Evolutionary conservation across 192 early-diverging fungal species (phyloP).

Genomic region (Linnemannia exigua): DNA sequence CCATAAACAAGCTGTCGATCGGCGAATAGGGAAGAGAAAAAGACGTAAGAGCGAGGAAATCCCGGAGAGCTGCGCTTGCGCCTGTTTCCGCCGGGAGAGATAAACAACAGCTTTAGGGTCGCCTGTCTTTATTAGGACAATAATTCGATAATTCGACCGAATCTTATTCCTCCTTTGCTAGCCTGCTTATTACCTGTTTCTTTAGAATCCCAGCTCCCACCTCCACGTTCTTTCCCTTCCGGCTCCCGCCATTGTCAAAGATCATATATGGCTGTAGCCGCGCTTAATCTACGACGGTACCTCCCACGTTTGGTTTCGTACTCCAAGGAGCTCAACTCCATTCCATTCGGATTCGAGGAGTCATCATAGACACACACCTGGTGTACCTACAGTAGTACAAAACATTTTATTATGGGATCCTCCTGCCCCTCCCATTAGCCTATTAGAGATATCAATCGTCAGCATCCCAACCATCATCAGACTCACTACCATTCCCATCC

Average conservation of each 20-base stretch:
- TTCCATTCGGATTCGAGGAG: too few relatives aligned
- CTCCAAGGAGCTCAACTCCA: too few relatives aligned
- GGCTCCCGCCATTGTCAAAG: too few relatives aligned
- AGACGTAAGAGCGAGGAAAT: not conserved
- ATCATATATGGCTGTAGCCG: too few relatives aligned
- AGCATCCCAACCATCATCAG: constrained; percentile 48
- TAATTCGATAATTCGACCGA: not conserved
- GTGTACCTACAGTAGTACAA: too few relatives aligned
- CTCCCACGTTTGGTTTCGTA: too few relatives aligned
- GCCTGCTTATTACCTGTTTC: too few relatives aligned
- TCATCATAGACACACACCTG: too few relatives aligned
- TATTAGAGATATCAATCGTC: constrained; percentile 30
- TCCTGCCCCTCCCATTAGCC: not conserved
- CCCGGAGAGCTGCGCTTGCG: constrained; percentile 2
- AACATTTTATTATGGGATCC: not conserved
- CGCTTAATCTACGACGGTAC: not conserved
- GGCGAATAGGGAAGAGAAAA: not conserved
- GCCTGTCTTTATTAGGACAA: not conserved
- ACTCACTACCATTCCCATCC: constrained; percentile 18
- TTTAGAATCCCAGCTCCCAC: too few relatives aligned
- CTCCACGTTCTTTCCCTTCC: too few relatives aligned
- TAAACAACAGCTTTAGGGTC: not conserved
- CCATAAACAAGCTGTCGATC: too few relatives aligned
- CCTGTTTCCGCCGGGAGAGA: not conserved
- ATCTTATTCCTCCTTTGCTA: not conserved